Conservation (phyloP, 2,329 filamentous ascomycete species). For the Exophiala mesophila region DNA sequence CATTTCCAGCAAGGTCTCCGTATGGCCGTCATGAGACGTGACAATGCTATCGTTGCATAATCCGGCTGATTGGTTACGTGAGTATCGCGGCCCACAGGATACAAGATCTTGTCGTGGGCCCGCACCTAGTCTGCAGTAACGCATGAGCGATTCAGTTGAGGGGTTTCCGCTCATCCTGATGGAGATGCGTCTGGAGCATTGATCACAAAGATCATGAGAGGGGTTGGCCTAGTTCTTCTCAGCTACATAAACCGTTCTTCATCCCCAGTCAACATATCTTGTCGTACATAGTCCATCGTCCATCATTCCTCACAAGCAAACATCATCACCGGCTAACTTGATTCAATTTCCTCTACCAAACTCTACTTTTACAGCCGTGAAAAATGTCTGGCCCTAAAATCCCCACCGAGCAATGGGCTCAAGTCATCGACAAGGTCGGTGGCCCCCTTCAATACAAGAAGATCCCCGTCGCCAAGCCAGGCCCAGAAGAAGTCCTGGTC, state of each 20-base stretch:
- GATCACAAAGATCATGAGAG: slow-evolving; percentile 12
- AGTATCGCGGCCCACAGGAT: slow-evolving; percentile 12
- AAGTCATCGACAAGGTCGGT: slow-evolving; percentile 78
- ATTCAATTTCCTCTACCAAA: too few relatives aligned
- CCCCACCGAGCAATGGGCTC: slow-evolving; percentile 83
- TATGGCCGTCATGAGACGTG: slow-evolving; percentile 24
- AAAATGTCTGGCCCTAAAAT: slow-evolving; percentile 46
- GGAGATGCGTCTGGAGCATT: neutral
- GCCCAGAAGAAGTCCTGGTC: slow-evolving; percentile 83
- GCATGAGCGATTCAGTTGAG: slow-evolving; percentile 11
- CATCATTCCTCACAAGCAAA: too few relatives aligned
- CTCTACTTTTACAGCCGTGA: too few relatives aligned
- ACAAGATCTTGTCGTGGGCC: slow-evolving; percentile 9
- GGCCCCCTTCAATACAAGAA: slow-evolving; percentile 53
- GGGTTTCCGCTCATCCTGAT: slow-evolving; percentile 24
- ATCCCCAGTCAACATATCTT: neutral
- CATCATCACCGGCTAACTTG: too few relatives aligned
- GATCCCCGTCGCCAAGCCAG: slow-evolving; percentile 76
- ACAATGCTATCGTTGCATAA: slow-evolving; percentile 5
- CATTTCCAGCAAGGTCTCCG: slow-evolving; percentile 17
- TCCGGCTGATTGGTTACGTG: slow-evolving; percentile 8
- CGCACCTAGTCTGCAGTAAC: neutral
- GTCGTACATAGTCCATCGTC: too few relatives aligned
- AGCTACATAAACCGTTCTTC: slow-evolving; percentile 16
- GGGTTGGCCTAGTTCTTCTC: slow-evolving; percentile 8